Conservation (phyloP, 108 stramenopile species). For the Pseudonitzschia multiseries region DNA sequence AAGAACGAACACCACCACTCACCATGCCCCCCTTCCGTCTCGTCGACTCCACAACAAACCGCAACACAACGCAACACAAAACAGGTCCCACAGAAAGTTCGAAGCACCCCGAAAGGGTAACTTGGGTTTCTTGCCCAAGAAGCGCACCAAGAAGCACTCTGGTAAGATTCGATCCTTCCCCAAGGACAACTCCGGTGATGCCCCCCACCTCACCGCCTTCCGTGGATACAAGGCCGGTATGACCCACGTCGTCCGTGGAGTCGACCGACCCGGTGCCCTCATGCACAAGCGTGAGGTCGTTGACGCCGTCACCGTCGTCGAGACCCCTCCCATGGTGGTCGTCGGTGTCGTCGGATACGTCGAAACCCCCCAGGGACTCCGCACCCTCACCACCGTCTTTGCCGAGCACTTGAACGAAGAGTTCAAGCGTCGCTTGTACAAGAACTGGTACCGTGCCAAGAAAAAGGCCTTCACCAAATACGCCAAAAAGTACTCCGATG, state of each 20-base stretch:
- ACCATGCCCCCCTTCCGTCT: constrained; percentile 7
- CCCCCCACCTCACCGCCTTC: constrained; percentile 98
- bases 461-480: constrained; percentile 99
- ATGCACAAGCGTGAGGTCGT: constrained; percentile 99
- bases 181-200: constrained; percentile 86
- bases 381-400: constrained; percentile 98
- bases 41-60: too few relatives aligned
- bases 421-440: constrained; percentile 99
- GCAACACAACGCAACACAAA: too few relatives aligned
- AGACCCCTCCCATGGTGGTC: constrained; percentile 99
- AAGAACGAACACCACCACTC: too few relatives aligned
- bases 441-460: constrained; percentile 99
- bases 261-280: constrained; percentile 98
- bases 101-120: constrained; percentile 95
- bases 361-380: constrained; percentile 97
- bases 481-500: constrained; percentile 95
- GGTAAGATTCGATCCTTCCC: constrained; percentile 98
- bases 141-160: constrained; percentile 98
- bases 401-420: constrained; percentile 98
- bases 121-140: constrained; percentile 99
- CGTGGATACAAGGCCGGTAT: constrained; percentile 99
- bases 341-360: constrained; percentile 99
- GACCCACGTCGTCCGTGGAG: constrained; percentile 98
- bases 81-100: constrained; percentile 98
- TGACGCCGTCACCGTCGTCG: constrained; percentile 98